phyloP scores from a whole-genome alignment of 2,329 filamentous ascomycete genomes.

The Acrodontium crateriforme region DNA sequence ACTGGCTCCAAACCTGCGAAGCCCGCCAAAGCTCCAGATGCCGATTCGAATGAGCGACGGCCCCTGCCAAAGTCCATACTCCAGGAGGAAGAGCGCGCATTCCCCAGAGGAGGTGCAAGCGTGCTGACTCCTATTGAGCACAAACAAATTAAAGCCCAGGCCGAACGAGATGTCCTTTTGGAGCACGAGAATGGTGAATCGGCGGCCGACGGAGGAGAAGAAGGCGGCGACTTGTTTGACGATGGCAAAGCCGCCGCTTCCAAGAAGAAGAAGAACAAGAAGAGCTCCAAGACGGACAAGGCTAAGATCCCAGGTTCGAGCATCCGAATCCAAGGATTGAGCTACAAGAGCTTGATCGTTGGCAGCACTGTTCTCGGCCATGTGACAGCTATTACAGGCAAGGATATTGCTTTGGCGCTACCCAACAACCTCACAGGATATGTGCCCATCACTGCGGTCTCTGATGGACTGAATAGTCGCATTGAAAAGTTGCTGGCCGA shows the following conservation, averaged over 20 bases:
- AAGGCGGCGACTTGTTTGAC: slow-evolving; percentile 33
- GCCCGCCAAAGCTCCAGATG: slow-evolving; percentile 9
- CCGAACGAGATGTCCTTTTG: slow-evolving; percentile 79
- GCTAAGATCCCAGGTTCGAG: slow-evolving; percentile 30
- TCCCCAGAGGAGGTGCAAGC: slow-evolving; percentile 84
- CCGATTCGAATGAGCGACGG: slow-evolving; percentile 14
- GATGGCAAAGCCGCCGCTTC: slow-evolving; percentile 21
- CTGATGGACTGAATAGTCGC: slow-evolving; percentile 59
- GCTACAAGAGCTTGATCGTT: slow-evolving; percentile 61
- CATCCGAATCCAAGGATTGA: slow-evolving; percentile 72
- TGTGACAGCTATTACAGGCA: slow-evolving; percentile 63
- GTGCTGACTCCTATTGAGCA: slow-evolving; percentile 85
- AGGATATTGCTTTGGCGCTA: slow-evolving; percentile 67
- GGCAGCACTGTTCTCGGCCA: slow-evolving; percentile 83
- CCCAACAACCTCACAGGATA: slow-evolving; percentile 90
- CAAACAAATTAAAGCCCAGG: slow-evolving; percentile 90
- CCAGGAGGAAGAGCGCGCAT: slow-evolving; percentile 72
- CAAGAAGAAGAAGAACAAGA: slow-evolving; percentile 40
- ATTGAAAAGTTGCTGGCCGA: slow-evolving; percentile 55
- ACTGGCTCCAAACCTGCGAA: slow-evolving; percentile 20
- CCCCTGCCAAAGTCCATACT: slow-evolving; percentile 32
- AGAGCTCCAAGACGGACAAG: slow-evolving; percentile 24
- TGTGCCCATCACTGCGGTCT: slow-evolving; percentile 84
- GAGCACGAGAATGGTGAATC: slow-evolving; percentile 56
- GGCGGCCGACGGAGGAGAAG: slow-evolving; percentile 37